Conservation (phyloP, 129 eudicot genomes). For the Ambrosia trifida region DNA sequence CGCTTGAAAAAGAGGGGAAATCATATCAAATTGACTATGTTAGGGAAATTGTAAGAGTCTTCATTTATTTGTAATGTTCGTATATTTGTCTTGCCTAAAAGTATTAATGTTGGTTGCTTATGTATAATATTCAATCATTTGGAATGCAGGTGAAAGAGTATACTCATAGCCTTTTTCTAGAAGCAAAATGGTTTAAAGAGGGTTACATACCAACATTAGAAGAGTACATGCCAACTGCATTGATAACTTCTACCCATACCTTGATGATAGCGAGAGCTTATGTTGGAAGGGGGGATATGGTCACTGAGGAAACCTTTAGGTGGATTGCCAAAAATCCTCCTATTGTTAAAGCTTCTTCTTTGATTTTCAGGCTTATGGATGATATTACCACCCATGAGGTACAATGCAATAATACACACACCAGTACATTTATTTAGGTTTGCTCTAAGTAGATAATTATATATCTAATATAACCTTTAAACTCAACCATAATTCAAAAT, state of each 20-base stretch:
- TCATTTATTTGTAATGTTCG: too few species aligned
- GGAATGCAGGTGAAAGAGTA: constrained; percentile 22
- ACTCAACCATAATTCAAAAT: too few species aligned
- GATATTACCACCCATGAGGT: too few species aligned
- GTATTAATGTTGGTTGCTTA: background rate
- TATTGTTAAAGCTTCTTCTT: too few species aligned
- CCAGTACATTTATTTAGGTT: too few species aligned
- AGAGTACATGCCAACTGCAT: constrained; percentile 40
- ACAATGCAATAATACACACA: too few species aligned
- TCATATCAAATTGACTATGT: constrained; percentile 24
- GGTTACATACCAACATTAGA: constrained; percentile 25
- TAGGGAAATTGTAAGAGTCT: constrained; percentile 20
- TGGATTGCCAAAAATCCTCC: too few species aligned
- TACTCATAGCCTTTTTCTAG: background rate
- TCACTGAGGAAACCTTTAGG: too few species aligned
- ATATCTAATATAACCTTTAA: too few species aligned
- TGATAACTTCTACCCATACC: constrained; percentile 2
- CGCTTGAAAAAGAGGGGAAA: constrained; percentile 20
- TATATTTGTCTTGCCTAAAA: background rate
- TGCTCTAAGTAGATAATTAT: too few species aligned
- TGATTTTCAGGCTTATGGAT: too few species aligned
- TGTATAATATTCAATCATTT: background rate
- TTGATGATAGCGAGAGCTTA: constrained; percentile 22
- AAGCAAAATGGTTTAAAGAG: too few species aligned
- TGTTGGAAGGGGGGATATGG: constrained; percentile 31